A percentile compares a stretch with the other conserved stretches of the same genome.
Evolutionary conservation across 805 yeast genomes (phyloP).

Genomic region (Kluyveromyces aestuarii): DNA sequence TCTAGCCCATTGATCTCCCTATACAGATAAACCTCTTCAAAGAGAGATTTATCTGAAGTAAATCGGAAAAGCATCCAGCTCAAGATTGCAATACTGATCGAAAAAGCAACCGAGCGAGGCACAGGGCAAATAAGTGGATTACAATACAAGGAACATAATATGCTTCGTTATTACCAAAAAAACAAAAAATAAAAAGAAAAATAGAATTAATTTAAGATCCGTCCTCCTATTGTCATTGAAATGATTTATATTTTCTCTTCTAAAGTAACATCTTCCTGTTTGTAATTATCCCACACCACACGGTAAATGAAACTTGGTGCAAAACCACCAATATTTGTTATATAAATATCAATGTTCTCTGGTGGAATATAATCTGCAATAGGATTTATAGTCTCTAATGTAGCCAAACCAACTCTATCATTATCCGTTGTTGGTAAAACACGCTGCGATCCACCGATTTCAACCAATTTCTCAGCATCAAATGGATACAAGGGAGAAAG

Average conservation of each 20-base stretch:
- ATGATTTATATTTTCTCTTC: constrained; percentile 24
- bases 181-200: not conserved
- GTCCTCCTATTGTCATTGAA: not conserved
- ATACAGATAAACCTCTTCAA: not conserved
- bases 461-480: constrained; percentile 72
- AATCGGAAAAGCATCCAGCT: constrained; percentile 43
- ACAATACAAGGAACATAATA: not conserved
- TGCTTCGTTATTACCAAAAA: not conserved
- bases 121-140: constrained; percentile 36
- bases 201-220: not conserved
- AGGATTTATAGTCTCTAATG: constrained; percentile 55
- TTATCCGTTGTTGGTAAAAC: constrained; percentile 41
- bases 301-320: constrained; percentile 95
- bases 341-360: constrained; percentile 85
- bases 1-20: constrained; percentile 39
- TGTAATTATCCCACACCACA: constrained; percentile 89
- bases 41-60: constrained; percentile 1
- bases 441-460: constrained; percentile 71
- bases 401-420: constrained; percentile 66
- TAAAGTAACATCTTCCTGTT: constrained; percentile 67
- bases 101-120: constrained; percentile 51
- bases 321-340: constrained; percentile 93
- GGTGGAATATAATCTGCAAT: constrained; percentile 87
- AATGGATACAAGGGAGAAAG: constrained; percentile 89
- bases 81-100: constrained; percentile 35